Conservation (phyloP, 2,329 filamentous ascomycete species). For the Colletotrichum horii region DNA sequence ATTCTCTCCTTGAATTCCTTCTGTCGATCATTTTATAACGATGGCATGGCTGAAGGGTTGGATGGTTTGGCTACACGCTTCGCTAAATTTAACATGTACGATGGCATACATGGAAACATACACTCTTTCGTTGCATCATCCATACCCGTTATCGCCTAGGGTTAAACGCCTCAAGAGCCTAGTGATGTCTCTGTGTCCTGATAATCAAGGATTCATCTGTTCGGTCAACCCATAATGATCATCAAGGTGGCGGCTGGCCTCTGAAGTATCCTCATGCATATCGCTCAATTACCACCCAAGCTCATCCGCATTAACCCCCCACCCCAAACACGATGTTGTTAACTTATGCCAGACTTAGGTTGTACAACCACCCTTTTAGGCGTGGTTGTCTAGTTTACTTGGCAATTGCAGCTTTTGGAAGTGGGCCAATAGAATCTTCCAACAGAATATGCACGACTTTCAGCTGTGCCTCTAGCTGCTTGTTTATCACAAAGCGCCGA, state of each 20-base stretch:
- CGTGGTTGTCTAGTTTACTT: neutral
- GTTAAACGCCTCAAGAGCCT: neutral
- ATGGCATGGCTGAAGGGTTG: too few species aligned
- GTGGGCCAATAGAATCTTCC: neutral
- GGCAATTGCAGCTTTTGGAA: neutral
- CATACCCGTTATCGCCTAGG: neutral
- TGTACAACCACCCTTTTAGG: neutral
- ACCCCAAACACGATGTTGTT: neutral
- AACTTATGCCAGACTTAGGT: neutral
- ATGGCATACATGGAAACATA: neutral
- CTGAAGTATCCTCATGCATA: neutral
- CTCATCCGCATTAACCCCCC: neutral
- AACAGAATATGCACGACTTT: neutral
- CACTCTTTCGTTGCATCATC: neutral
- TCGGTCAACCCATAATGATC: neutral
- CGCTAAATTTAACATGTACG: neutral
- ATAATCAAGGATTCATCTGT: too few species aligned
- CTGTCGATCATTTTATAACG: neutral
- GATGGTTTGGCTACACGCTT: neutral
- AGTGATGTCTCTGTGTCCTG: too few species aligned
- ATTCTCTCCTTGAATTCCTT: neutral
- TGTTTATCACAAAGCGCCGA: neutral
- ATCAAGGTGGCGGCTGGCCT: neutral
- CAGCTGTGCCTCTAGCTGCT: neutral
- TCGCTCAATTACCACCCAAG: neutral